Percentiles rank a stretch among this genome's conserved stretches.
Conservation (phyloP, 345 rosid species). For the Salix arbutifolia region DNA sequence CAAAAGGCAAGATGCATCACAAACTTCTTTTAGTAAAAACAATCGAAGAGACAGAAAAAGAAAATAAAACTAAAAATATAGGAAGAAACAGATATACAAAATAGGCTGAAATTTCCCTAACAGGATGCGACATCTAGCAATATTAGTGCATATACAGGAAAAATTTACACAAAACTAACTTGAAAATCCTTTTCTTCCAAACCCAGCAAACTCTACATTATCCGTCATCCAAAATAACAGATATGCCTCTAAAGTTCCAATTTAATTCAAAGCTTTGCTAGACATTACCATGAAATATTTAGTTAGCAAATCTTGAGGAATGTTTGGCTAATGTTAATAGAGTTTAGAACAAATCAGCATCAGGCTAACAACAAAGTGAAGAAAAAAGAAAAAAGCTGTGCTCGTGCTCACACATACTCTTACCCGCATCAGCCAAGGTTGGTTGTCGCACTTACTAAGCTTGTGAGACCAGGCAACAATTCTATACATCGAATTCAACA, state of each 20-base stretch:
- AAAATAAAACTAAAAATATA: background rate
- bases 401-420: background rate
- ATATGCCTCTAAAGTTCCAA: background rate
- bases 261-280: background rate
- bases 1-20: conserved; percentile 2
- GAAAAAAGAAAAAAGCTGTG: background rate
- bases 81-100: background rate
- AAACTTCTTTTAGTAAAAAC: conserved; percentile 4
- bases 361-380: conserved; percentile 5
- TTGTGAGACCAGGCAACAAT: background rate
- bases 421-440: background rate
- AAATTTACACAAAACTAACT: background rate
- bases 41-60: background rate
- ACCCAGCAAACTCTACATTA: background rate
- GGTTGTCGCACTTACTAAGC: background rate
- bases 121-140: background rate
- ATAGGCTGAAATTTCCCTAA: background rate
- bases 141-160: background rate
- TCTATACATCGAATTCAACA: background rate
- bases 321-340: background rate
- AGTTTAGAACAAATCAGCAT: background rate
- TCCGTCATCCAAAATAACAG: background rate
- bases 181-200: background rate
- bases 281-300: background rate
- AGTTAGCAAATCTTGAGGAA: background rate